phyloP scores from a whole-genome alignment of 805 yeast species.

The Saccharomycopsis sp. region DNA sequence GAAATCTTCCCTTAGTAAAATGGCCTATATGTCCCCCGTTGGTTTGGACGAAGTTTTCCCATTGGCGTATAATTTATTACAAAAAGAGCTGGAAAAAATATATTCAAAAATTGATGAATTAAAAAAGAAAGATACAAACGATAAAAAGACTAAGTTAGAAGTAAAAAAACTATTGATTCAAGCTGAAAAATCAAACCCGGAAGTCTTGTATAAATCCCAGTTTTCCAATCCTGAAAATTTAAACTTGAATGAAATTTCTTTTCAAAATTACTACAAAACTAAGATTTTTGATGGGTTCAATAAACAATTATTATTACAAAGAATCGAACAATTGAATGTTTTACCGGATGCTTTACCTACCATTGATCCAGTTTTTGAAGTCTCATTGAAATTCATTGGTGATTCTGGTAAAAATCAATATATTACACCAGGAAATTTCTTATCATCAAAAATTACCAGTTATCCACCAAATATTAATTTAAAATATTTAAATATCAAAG shows the following conservation, averaged over 20 bases:
- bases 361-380: slow-evolving; percentile 67
- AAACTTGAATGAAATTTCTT: slow-evolving; percentile 73
- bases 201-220: slow-evolving; percentile 60
- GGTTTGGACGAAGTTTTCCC: slow-evolving; percentile 67
- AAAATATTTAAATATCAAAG: slow-evolving; percentile 52
- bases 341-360: slow-evolving; percentile 95
- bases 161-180: slow-evolving; percentile 31
- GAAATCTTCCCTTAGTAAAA: slow-evolving; percentile 31
- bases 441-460: slow-evolving; percentile 65
- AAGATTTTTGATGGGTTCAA: slow-evolving; percentile 63
- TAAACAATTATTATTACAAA: slow-evolving; percentile 79
- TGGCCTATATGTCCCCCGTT: slow-evolving; percentile 54
- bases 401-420: slow-evolving; percentile 51
- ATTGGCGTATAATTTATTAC: slow-evolving; percentile 49
- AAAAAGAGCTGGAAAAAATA: slow-evolving; percentile 34
- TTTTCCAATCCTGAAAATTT: slow-evolving; percentile 35
- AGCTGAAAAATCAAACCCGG: slow-evolving; percentile 77
- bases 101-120: slow-evolving; percentile 32
- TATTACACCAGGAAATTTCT: slow-evolving; percentile 68
- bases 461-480: slow-evolving; percentile 71
- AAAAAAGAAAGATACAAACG: slow-evolving; percentile 20
- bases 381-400: slow-evolving; percentile 65
- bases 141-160: slow-evolving; percentile 10
- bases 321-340: slow-evolving; percentile 73
- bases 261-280: slow-evolving; percentile 49